Conservation (phyloP, 495 filamentous ascomycete genomes). For the Neurospora sp. region DNA sequence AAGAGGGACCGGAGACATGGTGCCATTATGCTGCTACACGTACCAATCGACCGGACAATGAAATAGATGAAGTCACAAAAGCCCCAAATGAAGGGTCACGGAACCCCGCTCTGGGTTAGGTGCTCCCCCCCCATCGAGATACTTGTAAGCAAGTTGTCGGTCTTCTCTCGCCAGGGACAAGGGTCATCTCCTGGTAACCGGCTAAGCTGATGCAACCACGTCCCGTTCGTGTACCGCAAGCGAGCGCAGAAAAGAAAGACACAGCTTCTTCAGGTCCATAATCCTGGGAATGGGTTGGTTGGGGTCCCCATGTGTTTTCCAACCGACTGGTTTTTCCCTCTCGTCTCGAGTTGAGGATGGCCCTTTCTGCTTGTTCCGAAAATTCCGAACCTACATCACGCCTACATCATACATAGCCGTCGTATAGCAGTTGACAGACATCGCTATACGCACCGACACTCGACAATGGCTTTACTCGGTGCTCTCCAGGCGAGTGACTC, state of each 20-base stretch:
- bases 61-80: neutral
- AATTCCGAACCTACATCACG: neutral
- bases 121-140: neutral
- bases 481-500: neutral
- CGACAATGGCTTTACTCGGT: neutral
- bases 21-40: neutral
- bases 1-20: neutral
- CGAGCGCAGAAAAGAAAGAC: neutral
- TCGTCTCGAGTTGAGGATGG: neutral
- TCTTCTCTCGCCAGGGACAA: neutral
- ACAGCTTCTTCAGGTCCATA: neutral
- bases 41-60: neutral
- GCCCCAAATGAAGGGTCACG: neutral
- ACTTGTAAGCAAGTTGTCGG: neutral
- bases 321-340: neutral
- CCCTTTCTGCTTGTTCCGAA: neutral
- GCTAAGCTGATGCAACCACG: neutral
- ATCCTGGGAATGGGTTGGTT: neutral
- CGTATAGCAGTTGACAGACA: neutral
- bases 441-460: neutral
- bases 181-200: neutral
- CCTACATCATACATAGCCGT: neutral
- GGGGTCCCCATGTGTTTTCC: neutral
- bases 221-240: neutral
- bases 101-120: neutral